phyloP scores from a whole-genome alignment of 192 early-diverging fungal genomes.

The Podila verticillata region DNA sequence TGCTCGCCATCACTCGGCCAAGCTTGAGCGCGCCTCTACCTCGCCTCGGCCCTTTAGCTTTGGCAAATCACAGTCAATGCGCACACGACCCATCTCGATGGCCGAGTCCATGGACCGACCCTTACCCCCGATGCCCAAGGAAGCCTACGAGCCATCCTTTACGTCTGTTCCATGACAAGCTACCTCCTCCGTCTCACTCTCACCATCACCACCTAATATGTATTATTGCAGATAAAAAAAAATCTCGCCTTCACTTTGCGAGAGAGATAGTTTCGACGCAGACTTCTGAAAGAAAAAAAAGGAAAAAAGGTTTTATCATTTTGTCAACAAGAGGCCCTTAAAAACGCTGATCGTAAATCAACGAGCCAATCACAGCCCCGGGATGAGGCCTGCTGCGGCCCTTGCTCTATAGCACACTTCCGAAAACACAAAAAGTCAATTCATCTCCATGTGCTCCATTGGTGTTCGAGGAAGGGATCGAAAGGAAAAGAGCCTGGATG shows the following conservation, averaged over 20 bases:
- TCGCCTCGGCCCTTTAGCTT: conserved; percentile 37
- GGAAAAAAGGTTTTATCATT: not conserved
- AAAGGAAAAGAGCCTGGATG: not conserved
- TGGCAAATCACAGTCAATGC: conserved; percentile 42
- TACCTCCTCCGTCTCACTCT: not conserved
- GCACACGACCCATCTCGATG: conserved; percentile 44
- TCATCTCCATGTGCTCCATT: conserved; percentile 3
- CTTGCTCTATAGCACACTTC: not conserved
- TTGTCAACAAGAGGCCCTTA: not conserved
- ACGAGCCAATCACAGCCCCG: too few relatives aligned
- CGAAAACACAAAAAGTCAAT: not conserved
- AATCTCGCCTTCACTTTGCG: too few relatives aligned
- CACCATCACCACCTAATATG: not conserved
- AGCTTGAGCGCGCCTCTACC: conserved; percentile 40
- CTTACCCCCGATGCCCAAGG: conserved; percentile 49
- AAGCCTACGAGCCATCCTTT: conserved; percentile 43
- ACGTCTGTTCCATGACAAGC: conserved; percentile 35
- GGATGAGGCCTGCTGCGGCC: not conserved
- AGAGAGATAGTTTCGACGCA: too few relatives aligned
- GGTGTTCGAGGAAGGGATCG: not conserved
- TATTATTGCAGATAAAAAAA: too few relatives aligned
- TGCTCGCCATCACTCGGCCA: conserved; percentile 40
- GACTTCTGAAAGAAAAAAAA: too few relatives aligned
- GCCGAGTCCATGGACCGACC: conserved; percentile 45
- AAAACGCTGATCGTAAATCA: too few relatives aligned